Conservation (phyloP, 1,284 basidiomycete species). For the Malassezia psittaci region DNA sequence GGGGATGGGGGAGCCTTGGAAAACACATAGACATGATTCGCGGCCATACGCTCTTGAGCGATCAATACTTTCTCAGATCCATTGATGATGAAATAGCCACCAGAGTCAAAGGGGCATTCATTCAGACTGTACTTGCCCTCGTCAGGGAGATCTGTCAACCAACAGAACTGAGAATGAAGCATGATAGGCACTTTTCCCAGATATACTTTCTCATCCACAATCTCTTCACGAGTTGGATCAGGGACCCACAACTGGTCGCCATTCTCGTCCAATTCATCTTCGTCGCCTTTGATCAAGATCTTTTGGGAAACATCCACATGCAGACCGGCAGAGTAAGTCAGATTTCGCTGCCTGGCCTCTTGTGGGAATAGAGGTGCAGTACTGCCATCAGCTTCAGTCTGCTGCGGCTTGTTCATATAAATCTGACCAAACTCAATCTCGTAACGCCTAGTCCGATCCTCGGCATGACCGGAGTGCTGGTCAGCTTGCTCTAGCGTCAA, state of each 20-base stretch:
- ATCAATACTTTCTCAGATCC: conserved; percentile 99
- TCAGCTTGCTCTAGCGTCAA: conserved; percentile 91
- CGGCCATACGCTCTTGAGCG: conserved; percentile 98
- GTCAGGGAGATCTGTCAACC: conserved; percentile 68
- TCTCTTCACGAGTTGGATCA: conserved; percentile 55
- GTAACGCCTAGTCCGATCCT: conserved; percentile 64
- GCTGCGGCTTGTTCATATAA: conserved; percentile 84
- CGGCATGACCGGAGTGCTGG: conserved; percentile 65
- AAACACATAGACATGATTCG: conserved; percentile 98
- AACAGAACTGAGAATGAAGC: conserved; percentile 90
- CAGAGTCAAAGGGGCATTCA: conserved; percentile 87
- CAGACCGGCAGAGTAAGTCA: conserved; percentile 89
- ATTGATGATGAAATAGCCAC: conserved; percentile 99
- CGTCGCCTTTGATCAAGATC: conserved; percentile 64
- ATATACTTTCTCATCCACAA: conserved; percentile 67
- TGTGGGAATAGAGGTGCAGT: conserved; percentile 92
- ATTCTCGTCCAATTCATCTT: conserved; percentile 56
- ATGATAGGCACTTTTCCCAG: conserved; percentile 98
- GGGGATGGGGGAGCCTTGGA: conserved; percentile 94
- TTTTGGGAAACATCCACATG: conserved; percentile 93
- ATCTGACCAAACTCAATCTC: conserved; percentile 97
- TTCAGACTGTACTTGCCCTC: conserved; percentile 78
- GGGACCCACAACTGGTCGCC: conserved; percentile 74
- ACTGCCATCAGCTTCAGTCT: conserved; percentile 90
- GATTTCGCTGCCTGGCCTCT: conserved; percentile 83